Conservation (phyloP, 1,139 yeast genomes). For the Scheffersomyces quercinus region DNA sequence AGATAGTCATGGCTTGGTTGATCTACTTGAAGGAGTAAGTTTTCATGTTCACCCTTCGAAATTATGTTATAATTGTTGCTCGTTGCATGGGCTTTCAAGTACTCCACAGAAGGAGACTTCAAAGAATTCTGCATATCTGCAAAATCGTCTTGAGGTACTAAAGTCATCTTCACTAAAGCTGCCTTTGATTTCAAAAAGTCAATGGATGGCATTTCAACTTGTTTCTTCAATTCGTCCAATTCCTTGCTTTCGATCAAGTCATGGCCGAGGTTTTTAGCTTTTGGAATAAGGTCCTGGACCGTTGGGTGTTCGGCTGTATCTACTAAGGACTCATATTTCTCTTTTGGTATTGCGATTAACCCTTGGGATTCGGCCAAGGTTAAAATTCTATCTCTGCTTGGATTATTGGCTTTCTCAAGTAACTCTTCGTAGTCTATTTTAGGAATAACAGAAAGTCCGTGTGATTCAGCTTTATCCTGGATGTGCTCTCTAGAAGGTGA, state of each 20-base stretch:
- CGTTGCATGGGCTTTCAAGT: constrained; percentile 17
- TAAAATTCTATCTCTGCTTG: constrained; percentile 10
- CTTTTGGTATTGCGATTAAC: constrained; percentile 4
- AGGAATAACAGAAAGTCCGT: constrained; percentile 20
- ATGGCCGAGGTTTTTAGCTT: constrained; percentile 6
- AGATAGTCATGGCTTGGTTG: constrained; percentile 24
- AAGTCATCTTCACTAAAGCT: constrained; percentile 6
- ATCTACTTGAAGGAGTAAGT: constrained; percentile 13
- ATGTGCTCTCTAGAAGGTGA: constrained; percentile 39
- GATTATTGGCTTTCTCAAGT: constrained; percentile 8
- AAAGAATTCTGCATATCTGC: constrained; percentile 13
- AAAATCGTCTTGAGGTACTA: constrained; percentile 9
- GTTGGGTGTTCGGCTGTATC: constrained; percentile 6
- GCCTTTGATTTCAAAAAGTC: constrained; percentile 22
- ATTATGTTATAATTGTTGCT: constrained; percentile 26
- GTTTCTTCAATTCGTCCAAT: constrained; percentile 4
- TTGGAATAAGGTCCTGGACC: constrained; percentile 7
- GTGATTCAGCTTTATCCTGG: constrained; percentile 30
- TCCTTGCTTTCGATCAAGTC: constrained; percentile 4
- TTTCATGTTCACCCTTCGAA: constrained; percentile 22
- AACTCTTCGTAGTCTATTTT: constrained; percentile 13
- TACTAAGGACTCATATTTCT: constrained; percentile 4
- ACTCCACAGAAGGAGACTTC: constrained; percentile 20
- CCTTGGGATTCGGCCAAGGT: constrained; percentile 5
- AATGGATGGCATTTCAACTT: constrained; percentile 21